Evolutionary conservation across 495 filamentous ascomycete genomes (phyloP), one percentile per base, ranked within the genome.

Genomic region (Tuber microsphaerosporum): DNA sequence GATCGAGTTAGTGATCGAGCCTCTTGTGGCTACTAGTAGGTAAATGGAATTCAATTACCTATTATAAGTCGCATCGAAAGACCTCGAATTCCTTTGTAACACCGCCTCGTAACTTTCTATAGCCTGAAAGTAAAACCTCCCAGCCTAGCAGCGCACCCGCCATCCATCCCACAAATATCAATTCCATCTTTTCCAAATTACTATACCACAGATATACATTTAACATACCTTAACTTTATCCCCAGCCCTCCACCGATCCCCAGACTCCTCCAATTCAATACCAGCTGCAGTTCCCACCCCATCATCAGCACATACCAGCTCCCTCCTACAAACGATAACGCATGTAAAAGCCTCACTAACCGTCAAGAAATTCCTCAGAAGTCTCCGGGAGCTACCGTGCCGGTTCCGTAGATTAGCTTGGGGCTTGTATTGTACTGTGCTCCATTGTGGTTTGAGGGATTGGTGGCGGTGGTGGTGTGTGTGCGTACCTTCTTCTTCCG

Each of bases 21-120:
- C 20, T 45, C 45, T 1, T 6, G 69, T 37, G 7, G 14, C 14
- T 44, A 41, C 5, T 41, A 41, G 39, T 41, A 19, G 69, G 22
- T 34, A n/a, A 46, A 31, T 19, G 46, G 22, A 34, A 12, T 22
- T 51, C 73, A 9, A 37, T 45, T 70, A 79, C 79, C 65, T 37
- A 43, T 82, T 82, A 16, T 82, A 82, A 31, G 80, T 68, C 12
- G 80, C 76, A 72, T 82, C 80, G 51, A 82, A 82, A 45, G 72
- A 76, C 42, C 45, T 43, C 0, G 71, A 71, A 37, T 76, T 45
- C 17, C 44, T 73, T 44, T 79, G 73, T 41, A 82, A 43, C 22
- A 72, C 51, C 2, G 71, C 34, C n/a, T 76, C 69, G 71, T 82
- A 82, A 34, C 73, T 72, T n/a, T 75, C 80, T 26, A 81, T 77